Evolutionary conservation across 306 rosid species (phyloP).

Genomic region (Cucurbita argyrosperma): DNA sequence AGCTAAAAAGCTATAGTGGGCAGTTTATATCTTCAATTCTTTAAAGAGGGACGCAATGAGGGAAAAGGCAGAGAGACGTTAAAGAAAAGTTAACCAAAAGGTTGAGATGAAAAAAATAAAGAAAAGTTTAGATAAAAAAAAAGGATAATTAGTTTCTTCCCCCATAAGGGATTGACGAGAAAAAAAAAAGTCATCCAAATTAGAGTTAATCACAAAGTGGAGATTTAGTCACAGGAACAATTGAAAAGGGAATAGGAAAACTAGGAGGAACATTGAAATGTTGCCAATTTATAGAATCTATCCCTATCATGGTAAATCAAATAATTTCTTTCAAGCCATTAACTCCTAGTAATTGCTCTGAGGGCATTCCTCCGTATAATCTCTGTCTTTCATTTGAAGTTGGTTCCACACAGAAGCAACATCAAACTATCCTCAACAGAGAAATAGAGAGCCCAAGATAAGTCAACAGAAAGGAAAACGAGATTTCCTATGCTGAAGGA

Average conservation of each 20-base stretch:
- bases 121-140: background rate
- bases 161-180: background rate
- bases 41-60: background rate
- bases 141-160: background rate
- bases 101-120: background rate
- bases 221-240: background rate
- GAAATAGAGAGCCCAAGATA: background rate
- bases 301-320: background rate
- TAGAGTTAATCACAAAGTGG: background rate
- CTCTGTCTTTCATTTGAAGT: background rate
- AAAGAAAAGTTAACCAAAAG: background rate
- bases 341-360: background rate
- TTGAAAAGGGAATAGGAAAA: background rate
- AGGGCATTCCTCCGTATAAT: background rate
- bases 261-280: background rate
- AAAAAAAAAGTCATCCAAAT: background rate
- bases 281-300: background rate
- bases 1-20: background rate
- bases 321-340: background rate
- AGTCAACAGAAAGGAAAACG: background rate
- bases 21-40: background rate
- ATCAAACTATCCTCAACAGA: background rate
- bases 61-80: background rate
- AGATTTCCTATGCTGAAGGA: background rate
- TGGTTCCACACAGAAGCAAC: background rate